These are phyloP conservation scores for Eucalyptus sp. DNA, from an alignment of 345 rosid genomes.

Conservation along the genomic window DNA sequence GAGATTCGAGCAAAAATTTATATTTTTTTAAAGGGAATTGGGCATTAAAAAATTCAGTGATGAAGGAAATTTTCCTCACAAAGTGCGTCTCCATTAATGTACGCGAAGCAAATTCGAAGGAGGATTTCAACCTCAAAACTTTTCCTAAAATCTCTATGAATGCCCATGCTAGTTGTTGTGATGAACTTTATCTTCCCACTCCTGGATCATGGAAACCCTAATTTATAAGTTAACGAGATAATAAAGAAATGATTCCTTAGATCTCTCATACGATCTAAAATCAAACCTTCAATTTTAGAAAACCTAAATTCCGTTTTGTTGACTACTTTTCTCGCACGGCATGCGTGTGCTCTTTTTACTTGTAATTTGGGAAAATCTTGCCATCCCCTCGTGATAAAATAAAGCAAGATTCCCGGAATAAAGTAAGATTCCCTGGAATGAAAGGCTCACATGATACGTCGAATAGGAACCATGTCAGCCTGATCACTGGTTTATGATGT, in stretches of 20 bases:
- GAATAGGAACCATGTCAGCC: not conserved
- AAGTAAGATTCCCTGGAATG: not conserved
- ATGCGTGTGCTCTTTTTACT: not conserved
- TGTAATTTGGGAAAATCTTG: not conserved
- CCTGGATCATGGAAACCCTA: not conserved
- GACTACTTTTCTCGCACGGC: not conserved
- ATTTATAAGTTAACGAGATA: not conserved
- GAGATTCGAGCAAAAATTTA: not conserved
- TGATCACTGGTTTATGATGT: not conserved
- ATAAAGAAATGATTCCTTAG: not conserved
- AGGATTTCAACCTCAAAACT: not conserved
- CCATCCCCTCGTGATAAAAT: not conserved
- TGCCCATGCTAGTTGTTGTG: not conserved
- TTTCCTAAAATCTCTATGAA: not conserved
- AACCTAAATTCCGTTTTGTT: not conserved
- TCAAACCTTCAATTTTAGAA: not conserved
- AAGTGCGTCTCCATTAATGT: no score
- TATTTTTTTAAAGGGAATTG: not conserved
- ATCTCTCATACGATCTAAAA: not conserved
- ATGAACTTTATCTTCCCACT: not conserved
- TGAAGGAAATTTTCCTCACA: not conserved
- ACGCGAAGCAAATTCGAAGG: not conserved
- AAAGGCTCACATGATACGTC: not conserved
- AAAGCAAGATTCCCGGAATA: not conserved
- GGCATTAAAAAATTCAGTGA: not conserved